Percentiles rank a stretch among this genome's conserved stretches.
These are phyloP conservation scores for Alnus rubra DNA, from an alignment of 306 rosid genomes.

Conservation along the genomic window DNA sequence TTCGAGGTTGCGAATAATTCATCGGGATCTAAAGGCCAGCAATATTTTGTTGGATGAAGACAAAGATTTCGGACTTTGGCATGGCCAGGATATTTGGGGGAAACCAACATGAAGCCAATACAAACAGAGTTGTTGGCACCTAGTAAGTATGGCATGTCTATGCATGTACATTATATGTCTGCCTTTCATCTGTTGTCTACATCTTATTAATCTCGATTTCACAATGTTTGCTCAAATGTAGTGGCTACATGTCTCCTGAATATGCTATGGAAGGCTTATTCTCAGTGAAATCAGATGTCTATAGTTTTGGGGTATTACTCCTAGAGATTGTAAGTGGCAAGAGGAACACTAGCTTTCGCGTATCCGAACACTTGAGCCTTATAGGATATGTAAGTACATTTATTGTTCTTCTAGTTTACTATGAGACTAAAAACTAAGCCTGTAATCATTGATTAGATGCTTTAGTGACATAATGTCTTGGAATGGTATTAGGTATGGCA, in stretches of 20 bases:
- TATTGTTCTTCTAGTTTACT: not conserved
- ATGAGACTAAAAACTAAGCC: not conserved
- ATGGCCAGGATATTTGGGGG: constrained; percentile 88
- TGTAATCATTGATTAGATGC: not conserved
- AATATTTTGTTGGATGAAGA: constrained; percentile 79
- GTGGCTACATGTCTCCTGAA: too few relatives aligned
- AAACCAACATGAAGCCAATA: constrained; percentile 72
- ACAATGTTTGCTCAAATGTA: too few relatives aligned
- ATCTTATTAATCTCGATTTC: too few relatives aligned
- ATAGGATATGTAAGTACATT: constrained; percentile 65
- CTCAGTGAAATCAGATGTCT: too few relatives aligned
- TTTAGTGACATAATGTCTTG: constrained; percentile 12
- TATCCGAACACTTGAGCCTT: constrained; percentile 67
- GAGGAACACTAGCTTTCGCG: too few relatives aligned
- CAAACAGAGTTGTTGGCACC: constrained; percentile 85
- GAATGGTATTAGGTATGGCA: constrained; percentile 74
- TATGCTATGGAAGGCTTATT: too few relatives aligned
- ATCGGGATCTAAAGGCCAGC: constrained; percentile 81
- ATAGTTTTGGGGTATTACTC: too few relatives aligned
- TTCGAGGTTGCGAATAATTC: too few relatives aligned
- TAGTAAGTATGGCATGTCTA: constrained; percentile 53
- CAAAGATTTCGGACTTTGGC: constrained; percentile 90
- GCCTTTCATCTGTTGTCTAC: not conserved
- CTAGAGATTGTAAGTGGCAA: too few relatives aligned
- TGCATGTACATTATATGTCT: not conserved